Evolutionary conservation across 1,284 basidiomycete species (phyloP), one percentile per base, ranked within the genome.

Genomic region (Mycosarcoma mackinlayi): DNA sequence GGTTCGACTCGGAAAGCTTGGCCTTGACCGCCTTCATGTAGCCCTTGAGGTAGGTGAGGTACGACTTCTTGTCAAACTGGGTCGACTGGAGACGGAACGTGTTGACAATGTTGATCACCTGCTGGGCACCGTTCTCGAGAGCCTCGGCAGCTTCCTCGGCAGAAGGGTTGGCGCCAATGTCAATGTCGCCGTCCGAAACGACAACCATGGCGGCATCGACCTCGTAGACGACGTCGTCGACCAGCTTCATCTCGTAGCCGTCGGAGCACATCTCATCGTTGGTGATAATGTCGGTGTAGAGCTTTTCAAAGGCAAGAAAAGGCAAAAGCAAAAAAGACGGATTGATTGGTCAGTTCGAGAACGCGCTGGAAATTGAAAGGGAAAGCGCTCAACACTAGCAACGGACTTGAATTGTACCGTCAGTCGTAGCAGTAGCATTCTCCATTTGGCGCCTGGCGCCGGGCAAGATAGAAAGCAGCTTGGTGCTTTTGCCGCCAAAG

Each of bases 21-120:
- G 84, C 66, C 86, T 92, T 91, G 85, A 92, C 84, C 10, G 86
- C 83, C 86, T 93, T 93, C 91, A 93, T 92, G 86, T 93, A 93
- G 50, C 82, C 86, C 71, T 97, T 98, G 82, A 98, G 88, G 85
- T 95, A 90, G 39, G 87, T 84, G 44, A 94, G 85, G 86, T 88
- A 99, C 35, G 85, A 84, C 86, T 97, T 97, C 86, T 98, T 98
- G 86, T 98, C 94, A 84, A 96, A 98, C 8, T 80, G 35, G 27
- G 93, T 95, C 34, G 84, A 45, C 82, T 92, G 88, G 67, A 99
- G 90, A 80, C 94, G 91, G 89, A 95, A 94, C 47, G 93, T 93
- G 87, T 94, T 86, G 65, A 90, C 90, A 75, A 98, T 87, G 85
- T 98, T 93, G 90, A 94, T 98, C 83, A 96, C 91, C 70, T 78